Base-by-base conservation (phyloP, 305 asterid species). In the Caryopteris hybrid region DNA sequence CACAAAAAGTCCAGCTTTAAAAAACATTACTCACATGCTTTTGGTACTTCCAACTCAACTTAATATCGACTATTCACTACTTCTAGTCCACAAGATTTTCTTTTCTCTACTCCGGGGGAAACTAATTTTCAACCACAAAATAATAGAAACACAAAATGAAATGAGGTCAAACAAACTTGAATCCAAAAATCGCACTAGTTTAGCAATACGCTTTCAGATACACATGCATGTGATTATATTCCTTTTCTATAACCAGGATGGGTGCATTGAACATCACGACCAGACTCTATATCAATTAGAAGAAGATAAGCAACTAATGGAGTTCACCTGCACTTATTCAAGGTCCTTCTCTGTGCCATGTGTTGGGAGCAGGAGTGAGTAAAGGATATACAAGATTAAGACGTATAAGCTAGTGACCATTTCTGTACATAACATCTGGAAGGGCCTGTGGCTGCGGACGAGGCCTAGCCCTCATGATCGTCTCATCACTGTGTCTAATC, bases 401-500 rank as follows among this genome's bases (percentile, higher is more conserved):
- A 59, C 11, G 23, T 43, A 75, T 61, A 73, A 75, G 77, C 86
- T 89, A 89, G 83, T 64, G 96, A 64, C 88, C 78, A 6, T 89
- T 87, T 80, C 96, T 84, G 72, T 85, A 79, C 79, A 79, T 74
- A 53, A 84, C 72, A 66, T 84, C 85, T 3, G 94, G 86, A 74
- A 86, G 86, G 71, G 98, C 84, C 25, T 83, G 99, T 13, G 84
- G 84, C 25, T 83, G 99, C n/a, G 83, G 84, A 74, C 96, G 96
- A 77, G 95, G 97, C 76, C 74, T 83, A 45, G 89, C n/a, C 75
- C 92, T 84, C 92, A 85, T 86, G 69, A 95, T 83, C 17, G 99
- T 92, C 77, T 95, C 99, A 42, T 95, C 98, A 52, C 92, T 95
- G 82, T 88, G 98, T 78, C 91, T 88, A 68, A 95, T 95, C 86